These are phyloP conservation scores for Herpetospermum pedunculosum DNA, from an alignment of 306 rosid genomes.

Conservation along the genomic window DNA sequence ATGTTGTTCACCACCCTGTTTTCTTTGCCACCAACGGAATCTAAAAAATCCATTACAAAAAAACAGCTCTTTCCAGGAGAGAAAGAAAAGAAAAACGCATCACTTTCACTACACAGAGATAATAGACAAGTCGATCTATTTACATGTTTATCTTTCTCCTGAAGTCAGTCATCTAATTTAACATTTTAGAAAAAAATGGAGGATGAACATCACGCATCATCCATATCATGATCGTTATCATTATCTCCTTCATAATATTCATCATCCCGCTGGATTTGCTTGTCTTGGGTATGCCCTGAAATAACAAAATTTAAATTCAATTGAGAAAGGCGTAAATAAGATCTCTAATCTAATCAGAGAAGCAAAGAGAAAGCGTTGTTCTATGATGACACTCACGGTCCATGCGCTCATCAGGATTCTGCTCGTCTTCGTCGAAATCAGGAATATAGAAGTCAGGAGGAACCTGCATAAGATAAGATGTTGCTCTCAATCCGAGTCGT, in stretches of 20 bases:
- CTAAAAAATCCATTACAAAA: neutral
- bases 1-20: neutral
- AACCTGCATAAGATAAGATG: constrained; percentile 36
- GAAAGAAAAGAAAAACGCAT: too few species aligned
- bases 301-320: constrained; percentile 5
- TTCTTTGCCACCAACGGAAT: neutral
- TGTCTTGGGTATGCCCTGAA: constrained; percentile 86
- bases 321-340: neutral
- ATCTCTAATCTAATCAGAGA: neutral
- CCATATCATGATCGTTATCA: constrained; percentile 78
- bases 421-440: constrained; percentile 84
- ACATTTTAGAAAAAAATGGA: neutral
- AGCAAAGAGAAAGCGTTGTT: neutral
- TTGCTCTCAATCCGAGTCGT: neutral
- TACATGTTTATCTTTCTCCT: constrained; percentile 14
- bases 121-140: constrained; percentile 2
- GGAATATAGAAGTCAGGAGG: constrained; percentile 96
- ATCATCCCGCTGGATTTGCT: constrained; percentile 81
- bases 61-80: neutral
- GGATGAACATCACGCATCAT: constrained; percentile 28
- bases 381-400: constrained; percentile 54
- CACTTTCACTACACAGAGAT: too few species aligned
- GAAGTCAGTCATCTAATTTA: neutral
- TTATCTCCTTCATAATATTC: constrained; percentile 90
- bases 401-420: constrained; percentile 88